Evolutionary conservation across 106 monocot genomes (phyloP), one percentile per base, ranked within the genome.

Genomic region (Agapanthus africanus): DNA sequence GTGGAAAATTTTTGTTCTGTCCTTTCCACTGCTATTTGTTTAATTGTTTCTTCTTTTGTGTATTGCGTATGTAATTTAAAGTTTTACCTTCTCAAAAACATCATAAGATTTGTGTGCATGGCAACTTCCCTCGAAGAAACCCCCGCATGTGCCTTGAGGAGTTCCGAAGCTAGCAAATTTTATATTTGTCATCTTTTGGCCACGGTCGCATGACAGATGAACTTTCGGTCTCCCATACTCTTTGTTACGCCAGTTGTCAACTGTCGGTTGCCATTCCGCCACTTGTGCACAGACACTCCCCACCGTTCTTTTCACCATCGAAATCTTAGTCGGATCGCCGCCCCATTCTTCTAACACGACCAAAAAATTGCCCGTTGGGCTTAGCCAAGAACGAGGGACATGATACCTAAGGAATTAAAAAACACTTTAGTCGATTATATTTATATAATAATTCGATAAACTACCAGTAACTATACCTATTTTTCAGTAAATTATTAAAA

Each of bases 131-230:
- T 83, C 83, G 5, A 81, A 77, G 76, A 54, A 90, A 51, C 64
- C 79, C 19, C 90, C 90, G 54, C 86, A 86, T 1, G 30, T 57
- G 42, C 90, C 90, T 66, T 37, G 72, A 35, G 90, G 86, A 65
- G 86, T 86, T n/a, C 90, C 90, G 67, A 81, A 90, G 59, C 90
- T 90, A 22, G 90, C 90, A 77, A 90, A 90, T 54, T 77, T 81
- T 59, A 90, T 81, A 11, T 65, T 65, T 0, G 68, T 63, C 7
- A 90, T 83, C 52, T 74, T 90, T 72, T 77, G 78, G 22, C 90
- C 83, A 66, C 76, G 71, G 56, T 69, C 73, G 54, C 90, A 90
- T 9, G 67, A 65, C 1, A 90, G 47, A 70, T 77, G 83, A 5
- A 64, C 83, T 67, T 79, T 83, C 0, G 90, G 75, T 50, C 5